A percentile compares a stretch with the other conserved stretches of the same genome.
phyloP scores from a whole-genome alignment of 164 flowering plant genomes.

The Houttuynia cordata region DNA sequence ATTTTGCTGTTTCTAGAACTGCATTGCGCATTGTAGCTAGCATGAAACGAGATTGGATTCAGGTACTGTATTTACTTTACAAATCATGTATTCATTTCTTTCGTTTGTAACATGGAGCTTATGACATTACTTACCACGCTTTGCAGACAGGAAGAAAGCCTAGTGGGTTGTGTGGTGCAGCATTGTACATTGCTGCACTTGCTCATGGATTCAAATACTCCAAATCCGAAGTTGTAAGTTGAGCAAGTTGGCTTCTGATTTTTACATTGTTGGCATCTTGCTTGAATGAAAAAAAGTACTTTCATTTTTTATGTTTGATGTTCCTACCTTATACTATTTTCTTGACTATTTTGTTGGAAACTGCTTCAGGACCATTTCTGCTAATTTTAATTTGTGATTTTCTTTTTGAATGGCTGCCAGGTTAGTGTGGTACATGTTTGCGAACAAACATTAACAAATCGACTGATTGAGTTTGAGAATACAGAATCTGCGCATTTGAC shows the following conservation, averaged over 20 bases:
- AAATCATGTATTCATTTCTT: background rate
- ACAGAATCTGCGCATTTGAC: constrained; percentile 81
- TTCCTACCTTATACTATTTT: background rate
- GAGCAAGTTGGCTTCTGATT: background rate
- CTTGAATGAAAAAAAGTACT: no score
- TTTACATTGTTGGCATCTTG: background rate
- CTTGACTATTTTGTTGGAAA: background rate
- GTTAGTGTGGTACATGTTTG: constrained; percentile 68
- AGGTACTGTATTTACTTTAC: constrained; percentile 28
- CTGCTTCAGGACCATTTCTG: background rate
- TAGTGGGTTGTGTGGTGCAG: constrained; percentile 93
- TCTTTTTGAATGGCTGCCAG: constrained; percentile 20
- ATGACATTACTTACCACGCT: background rate
- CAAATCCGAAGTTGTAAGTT: constrained; percentile 69
- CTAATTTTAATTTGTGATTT: background rate
- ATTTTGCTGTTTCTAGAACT: constrained; percentile 33
- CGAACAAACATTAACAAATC: constrained; percentile 82
- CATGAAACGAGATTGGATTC: constrained; percentile 98
- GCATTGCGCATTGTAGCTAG: constrained; percentile 69
- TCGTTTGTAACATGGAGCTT: background rate
- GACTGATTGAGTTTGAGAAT: constrained; percentile 84
- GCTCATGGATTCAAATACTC: constrained; percentile 62
- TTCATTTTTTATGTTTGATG: no score
- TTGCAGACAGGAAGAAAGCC: constrained; percentile 93
- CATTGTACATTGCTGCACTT: constrained; percentile 76